Base-by-base conservation (phyloP, 2,329 filamentous ascomycete genomes). In the Epicoccum nigrum region DNA sequence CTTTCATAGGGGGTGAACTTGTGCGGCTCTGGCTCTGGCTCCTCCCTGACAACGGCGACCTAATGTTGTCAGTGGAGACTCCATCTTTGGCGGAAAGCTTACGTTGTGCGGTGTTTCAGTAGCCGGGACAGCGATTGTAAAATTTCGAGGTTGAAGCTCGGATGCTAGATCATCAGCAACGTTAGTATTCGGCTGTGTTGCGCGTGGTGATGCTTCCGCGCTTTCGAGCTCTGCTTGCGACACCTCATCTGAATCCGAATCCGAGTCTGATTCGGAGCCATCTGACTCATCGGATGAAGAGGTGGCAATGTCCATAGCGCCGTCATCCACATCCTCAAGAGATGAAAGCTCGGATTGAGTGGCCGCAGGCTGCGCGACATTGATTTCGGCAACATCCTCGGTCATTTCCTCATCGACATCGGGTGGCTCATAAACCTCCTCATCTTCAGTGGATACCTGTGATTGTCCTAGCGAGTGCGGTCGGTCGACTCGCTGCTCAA, bases 1-100 rank as follows among this genome's bases (percentile, higher is more conserved):
- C 91, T 96, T 68, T 89, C 81, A 74, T 99, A 99, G 2, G 91
- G 86, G 27, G 79, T 79, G 56, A 75, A 81, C 75, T 59, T 71
- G 27, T 45, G 28, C 21, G 51, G 37, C 28, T 67, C 52, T 31
- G 51, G 31, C 30, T 67, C 56, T 25, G 49, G 41, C 27, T 58
- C 51, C 17, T 54, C 54, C 16, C 59, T 53, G 5, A 46, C 7
- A 15, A 38, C 25, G 7, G 34, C 44, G 23, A 44, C 37, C 70
- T 70, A 21, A 11, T 42, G 8, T 28, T 33, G 55, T 69, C 54
- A 68, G 63, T 55, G 20, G 44, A 45, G 45, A 35, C 37, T 48
- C 21, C 2, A 3, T 20, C 13, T 13, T 11, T 21, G 39, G n/a
- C 15, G 13, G 25, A 23, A 9, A 12, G 68, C 69, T 45, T 66